phyloP scores from a whole-genome alignment of 345 rosid species.

The Syzygium jambos region DNA sequence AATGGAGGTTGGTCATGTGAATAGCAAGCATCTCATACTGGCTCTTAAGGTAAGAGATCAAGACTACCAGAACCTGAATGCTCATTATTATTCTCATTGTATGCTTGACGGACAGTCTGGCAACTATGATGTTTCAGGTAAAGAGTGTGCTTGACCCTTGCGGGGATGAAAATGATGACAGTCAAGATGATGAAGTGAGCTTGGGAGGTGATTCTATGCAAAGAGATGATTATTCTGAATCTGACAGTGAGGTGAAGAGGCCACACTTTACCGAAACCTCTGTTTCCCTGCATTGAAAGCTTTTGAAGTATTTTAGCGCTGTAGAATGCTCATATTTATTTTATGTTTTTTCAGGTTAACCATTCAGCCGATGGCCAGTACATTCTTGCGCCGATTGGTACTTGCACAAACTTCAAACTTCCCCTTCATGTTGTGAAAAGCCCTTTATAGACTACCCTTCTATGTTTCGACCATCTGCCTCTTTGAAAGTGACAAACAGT shows the following conservation, averaged over 20 bases:
- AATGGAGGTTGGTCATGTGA: conserved; percentile 96
- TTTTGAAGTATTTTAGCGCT: background rate
- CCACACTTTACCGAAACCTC: background rate
- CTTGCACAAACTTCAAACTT: conserved; percentile 9
- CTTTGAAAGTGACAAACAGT: conserved; percentile 4
- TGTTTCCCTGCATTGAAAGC: background rate
- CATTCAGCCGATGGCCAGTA: conserved; percentile 51
- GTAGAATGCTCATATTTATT: background rate
- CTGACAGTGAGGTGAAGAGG: conserved; percentile 74
- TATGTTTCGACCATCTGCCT: background rate
- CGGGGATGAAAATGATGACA: conserved; percentile 74
- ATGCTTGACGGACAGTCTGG: background rate
- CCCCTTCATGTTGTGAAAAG: background rate
- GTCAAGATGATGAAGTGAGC: conserved; percentile 62
- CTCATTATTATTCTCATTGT: background rate
- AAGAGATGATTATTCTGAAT: conserved; percentile 53
- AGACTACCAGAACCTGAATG: background rate
- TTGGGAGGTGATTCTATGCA: conserved; percentile 53
- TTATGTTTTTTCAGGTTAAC: conserved; percentile 35
- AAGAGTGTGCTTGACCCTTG: conserved; percentile 99
- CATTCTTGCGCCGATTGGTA: conserved; percentile 67
- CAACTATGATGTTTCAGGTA: conserved; percentile 36
- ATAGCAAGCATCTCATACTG: conserved; percentile 88
- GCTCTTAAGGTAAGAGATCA: conserved; percentile 58
- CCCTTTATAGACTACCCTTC: background rate